Evolutionary conservation across 805 yeast genomes (phyloP).

Genomic region (Lipomyces kockii): DNA sequence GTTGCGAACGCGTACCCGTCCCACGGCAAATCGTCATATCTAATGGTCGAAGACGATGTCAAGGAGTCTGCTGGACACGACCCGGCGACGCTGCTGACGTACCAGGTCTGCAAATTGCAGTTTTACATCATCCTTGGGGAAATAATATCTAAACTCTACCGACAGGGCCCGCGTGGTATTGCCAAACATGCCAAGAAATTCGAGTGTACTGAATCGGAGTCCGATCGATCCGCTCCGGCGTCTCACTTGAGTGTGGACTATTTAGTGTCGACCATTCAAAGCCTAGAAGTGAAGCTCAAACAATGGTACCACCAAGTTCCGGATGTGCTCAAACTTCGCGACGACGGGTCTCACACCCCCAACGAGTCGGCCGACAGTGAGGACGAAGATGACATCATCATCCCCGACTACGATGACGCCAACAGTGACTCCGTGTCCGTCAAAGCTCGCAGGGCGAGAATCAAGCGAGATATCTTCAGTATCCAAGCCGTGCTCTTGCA

Average conservation of each 20-base stretch:
- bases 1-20: constrained; percentile 6
- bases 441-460: constrained; percentile 11
- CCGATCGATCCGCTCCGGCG: neutral
- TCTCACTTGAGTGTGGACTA: constrained; percentile 2
- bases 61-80: neutral
- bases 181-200: neutral
- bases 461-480: constrained; percentile 16
- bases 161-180: constrained; percentile 7
- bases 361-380: constrained; percentile 9
- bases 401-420: constrained; percentile 10
- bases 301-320: constrained; percentile 25
- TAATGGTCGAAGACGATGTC: constrained; percentile 16
- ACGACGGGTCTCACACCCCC: constrained; percentile 11
- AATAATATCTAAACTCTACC: constrained; percentile 19
- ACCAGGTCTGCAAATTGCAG: constrained; percentile 20
- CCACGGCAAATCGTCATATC: constrained; percentile 3
- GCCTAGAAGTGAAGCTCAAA: constrained; percentile 18
- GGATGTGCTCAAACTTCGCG: constrained; percentile 11
- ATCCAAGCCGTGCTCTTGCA: constrained; percentile 27
- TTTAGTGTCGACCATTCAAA: constrained; percentile 11
- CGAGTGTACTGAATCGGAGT: neutral
- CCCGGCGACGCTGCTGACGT: constrained; percentile 14
- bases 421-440: constrained; percentile 1
- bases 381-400: constrained; percentile 13
- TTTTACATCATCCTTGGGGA: constrained; percentile 24